A percentile compares a stretch with the other conserved stretches of the same genome.
These are phyloP conservation scores for Phytophthora tentaculata DNA, from an alignment of 352 stramenopile species.

Conservation along the genomic window DNA sequence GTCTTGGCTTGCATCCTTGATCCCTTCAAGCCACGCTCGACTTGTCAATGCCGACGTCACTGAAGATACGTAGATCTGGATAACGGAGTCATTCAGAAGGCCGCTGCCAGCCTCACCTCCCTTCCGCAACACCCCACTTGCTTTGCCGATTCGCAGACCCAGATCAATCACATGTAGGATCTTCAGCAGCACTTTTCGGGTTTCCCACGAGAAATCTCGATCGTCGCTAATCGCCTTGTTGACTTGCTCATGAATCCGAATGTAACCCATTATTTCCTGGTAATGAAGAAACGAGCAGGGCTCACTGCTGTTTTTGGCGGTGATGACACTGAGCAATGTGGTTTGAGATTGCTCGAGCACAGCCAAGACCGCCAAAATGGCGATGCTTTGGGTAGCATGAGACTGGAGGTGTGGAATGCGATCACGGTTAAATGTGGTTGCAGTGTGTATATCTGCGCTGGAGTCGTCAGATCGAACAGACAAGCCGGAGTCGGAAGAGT, in stretches of 20 bases:
- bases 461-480: slow-evolving; percentile 17
- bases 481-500: slow-evolving; percentile 27
- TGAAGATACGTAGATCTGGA: slow-evolving; percentile 35
- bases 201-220: slow-evolving; percentile 45
- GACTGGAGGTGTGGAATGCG: slow-evolving; percentile 50
- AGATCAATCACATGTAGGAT: slow-evolving; percentile 55
- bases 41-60: slow-evolving; percentile 26
- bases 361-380: slow-evolving; percentile 42
- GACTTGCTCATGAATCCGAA: slow-evolving; percentile 42
- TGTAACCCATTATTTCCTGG: slow-evolving; percentile 39
- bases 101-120: neutral
- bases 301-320: slow-evolving; percentile 11
- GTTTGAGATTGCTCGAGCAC: slow-evolving; percentile 48
- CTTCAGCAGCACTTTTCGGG: slow-evolving; percentile 47
- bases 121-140: slow-evolving; percentile 34
- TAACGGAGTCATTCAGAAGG: slow-evolving; percentile 4
- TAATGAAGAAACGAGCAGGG: slow-evolving; percentile 27
- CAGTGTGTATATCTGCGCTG: neutral
- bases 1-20: slow-evolving; percentile 55
- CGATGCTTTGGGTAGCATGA: slow-evolving; percentile 37
- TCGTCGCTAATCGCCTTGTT: slow-evolving; percentile 39
- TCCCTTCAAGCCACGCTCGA: slow-evolving; percentile 44
- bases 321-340: slow-evolving; percentile 35
- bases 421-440: slow-evolving; percentile 4
- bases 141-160: slow-evolving; percentile 51